Evolutionary conservation across 202 grass and related monocot species (phyloP).

Genomic region (Dendrocalamus latiflorus): DNA sequence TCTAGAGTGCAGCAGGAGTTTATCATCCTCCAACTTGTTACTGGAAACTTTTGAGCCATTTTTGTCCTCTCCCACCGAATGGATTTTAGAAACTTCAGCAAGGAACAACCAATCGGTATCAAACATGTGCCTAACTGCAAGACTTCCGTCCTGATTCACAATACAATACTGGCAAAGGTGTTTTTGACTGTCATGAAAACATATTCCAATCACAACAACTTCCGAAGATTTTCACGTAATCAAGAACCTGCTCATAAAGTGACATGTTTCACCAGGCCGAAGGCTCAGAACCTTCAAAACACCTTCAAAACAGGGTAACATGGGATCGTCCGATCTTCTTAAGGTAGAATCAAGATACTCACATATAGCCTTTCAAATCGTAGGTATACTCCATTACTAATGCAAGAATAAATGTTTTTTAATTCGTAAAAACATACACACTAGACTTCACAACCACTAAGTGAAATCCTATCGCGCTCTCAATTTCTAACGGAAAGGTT

Average conservation of each 20-base stretch:
- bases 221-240: slow-evolving; percentile 53
- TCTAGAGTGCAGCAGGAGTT: slow-evolving; percentile 21
- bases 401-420: too few species aligned
- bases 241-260: slow-evolving; percentile 79
- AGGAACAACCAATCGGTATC: slow-evolving; percentile 89
- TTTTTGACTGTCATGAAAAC: slow-evolving; percentile 32
- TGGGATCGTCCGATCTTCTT: too few species aligned
- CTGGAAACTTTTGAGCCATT: slow-evolving; percentile 8
- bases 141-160: slow-evolving; percentile 28
- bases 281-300: slow-evolving; percentile 30
- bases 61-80: slow-evolving; percentile 16
- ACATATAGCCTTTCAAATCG: too few species aligned
- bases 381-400: too few species aligned
- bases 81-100: slow-evolving; percentile 44
- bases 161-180: slow-evolving; percentile 49
- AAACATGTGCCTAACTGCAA: slow-evolving; percentile 62
- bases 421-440: too few species aligned
- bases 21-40: slow-evolving; percentile 23
- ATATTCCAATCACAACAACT: slow-evolving; percentile 33
- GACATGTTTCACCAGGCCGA: slow-evolving; percentile 59
- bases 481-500: too few species aligned
- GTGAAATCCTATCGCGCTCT: too few species aligned
- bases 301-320: too few species aligned
- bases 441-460: too few species aligned
- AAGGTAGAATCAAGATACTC: too few species aligned